Conservation (phyloP, 305 asterid genomes). For the Ruellia speciosa region DNA sequence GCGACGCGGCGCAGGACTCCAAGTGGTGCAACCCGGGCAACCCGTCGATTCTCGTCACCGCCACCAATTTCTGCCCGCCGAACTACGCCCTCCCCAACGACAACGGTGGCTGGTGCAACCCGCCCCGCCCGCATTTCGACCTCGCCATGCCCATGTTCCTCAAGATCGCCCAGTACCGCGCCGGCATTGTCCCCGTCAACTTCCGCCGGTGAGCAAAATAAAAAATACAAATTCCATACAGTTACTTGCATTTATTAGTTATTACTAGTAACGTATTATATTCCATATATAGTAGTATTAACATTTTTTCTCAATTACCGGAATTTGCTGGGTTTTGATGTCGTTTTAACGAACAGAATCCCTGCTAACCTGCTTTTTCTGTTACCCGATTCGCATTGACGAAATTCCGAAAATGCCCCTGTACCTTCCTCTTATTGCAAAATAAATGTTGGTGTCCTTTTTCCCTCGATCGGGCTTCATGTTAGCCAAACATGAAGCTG, state of each 20-base stretch:
- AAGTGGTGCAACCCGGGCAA: constrained; percentile 21
- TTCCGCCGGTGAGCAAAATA: constrained; percentile 4
- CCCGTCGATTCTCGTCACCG: constrained; percentile 23
- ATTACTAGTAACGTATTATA: too few species aligned
- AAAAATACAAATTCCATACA: neutral
- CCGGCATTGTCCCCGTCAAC: constrained; percentile 27
- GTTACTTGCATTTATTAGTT: too few species aligned
- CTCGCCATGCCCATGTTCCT: constrained; percentile 27
- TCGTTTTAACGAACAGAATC: neutral
- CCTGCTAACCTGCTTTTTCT: neutral
- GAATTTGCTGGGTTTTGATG: neutral
- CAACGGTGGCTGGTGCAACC: constrained; percentile 19
- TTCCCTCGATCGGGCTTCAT: neutral
- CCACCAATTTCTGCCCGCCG: constrained; percentile 26
- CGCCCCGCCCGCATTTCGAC: constrained; percentile 18
- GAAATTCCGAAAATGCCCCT: neutral
- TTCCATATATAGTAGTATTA: too few species aligned
- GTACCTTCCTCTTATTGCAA: neutral
- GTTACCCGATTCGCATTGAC: neutral
- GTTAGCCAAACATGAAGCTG: neutral
- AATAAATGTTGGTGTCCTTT: neutral
- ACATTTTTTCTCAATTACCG: neutral
- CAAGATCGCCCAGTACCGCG: constrained; percentile 23
- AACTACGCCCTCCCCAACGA: constrained; percentile 15
- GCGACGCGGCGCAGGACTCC: constrained; percentile 9